Evolutionary conservation across 768 basidiomycete genomes (phyloP), one percentile per base, ranked within the genome.

Genomic region (Kwoniella shandongensis): DNA sequence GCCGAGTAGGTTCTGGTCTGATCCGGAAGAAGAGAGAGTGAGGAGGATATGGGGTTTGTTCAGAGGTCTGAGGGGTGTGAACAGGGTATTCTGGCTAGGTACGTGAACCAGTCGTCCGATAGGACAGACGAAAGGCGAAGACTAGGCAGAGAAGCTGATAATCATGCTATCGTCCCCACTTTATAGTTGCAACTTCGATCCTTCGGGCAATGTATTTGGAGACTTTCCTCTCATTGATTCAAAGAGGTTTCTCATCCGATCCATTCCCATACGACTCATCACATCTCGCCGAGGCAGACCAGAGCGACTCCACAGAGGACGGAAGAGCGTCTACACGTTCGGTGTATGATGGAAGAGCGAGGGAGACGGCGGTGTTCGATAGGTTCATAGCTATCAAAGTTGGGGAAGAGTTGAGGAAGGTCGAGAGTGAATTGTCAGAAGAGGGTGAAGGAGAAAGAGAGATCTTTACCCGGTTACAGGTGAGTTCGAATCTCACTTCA

Each of bases 321-420:
- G 10, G 36, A 8, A 35, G 7, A 13, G 5, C 39, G 26, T 18
- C 32, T 1, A 4, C 39, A 5, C 27, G 48, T 7, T 63, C 65
- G 15, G 60, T 63, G 4, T 66, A 63, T 32, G 27, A 36, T 12
- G 22, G 35, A 5, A 22, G 64, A 30, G 45, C 45, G 2, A 46
- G 69, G 36, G 72, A 73, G 26, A 73, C 67, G 8, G 65, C 64
- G 3, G 54, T 70, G 1, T 63, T 68, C 39, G 72, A 73, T 61
- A 40, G 67, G 29, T 73, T 60, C 49, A 73, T 73, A 2, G 72
- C 69, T 6, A 53, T 70, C 17, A 41, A 59, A 13, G 58, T 70
- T 0, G 72, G 72, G 0, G 59, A 62, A 27, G 64, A 70, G 26
- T 49, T 73, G 4, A 45, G 72, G 29, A 45, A 39, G 42, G 56